Evolutionary conservation across 2,329 filamentous ascomycete genomes (phyloP), one percentile per base, ranked within the genome.

Genomic region (Cercospora brassicicola): DNA sequence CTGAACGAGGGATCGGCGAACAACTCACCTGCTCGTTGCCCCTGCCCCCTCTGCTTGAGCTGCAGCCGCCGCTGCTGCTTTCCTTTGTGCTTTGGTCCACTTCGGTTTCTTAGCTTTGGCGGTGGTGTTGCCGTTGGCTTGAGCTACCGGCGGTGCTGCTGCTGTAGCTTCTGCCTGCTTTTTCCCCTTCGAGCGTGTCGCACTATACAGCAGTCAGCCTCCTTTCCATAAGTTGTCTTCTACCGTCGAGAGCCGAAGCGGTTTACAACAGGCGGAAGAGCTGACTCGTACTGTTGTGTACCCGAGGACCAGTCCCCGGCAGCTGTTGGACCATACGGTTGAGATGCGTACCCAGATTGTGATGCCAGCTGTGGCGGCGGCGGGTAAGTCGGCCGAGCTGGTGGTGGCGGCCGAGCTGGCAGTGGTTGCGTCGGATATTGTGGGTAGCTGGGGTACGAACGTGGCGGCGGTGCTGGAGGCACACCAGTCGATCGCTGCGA

Each of bases 191-290:
- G 45, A 6, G 48, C 48, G 31, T 10, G n/a, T 39, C 31, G n/a
- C 15, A 56, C 66, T 67, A 59, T 30, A 55, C n/a, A 64, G 55
- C 13, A 59, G 66, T 67, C 66, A 67, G 66, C 45, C 23, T 51
- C 66, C 28, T 23, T 28, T 45, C 61, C 61, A 31, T 64, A 45
- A 45, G 23, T 48, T 45, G 56, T 31, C 15, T 23, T 36, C 36
- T 45, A 67, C 53, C 60, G 48, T 51, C n/a, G 33, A 13, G 53
- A 42, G 45, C 28, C 31, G 55, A 64, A 42, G 62, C 66, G 66
- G 48, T 57, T 45, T 45, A 67, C 61, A 60, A 64, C 66, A 55
- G 61, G 33, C 23, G 66, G 66, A 31, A 18, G 39, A 55, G 53
- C 61, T 64, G 61, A 64, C 48, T 64, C 61, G 61, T 64, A 64